phyloP scores from a whole-genome alignment of 2,329 filamentous ascomycete species.

The Chaetothyriales sp. region DNA sequence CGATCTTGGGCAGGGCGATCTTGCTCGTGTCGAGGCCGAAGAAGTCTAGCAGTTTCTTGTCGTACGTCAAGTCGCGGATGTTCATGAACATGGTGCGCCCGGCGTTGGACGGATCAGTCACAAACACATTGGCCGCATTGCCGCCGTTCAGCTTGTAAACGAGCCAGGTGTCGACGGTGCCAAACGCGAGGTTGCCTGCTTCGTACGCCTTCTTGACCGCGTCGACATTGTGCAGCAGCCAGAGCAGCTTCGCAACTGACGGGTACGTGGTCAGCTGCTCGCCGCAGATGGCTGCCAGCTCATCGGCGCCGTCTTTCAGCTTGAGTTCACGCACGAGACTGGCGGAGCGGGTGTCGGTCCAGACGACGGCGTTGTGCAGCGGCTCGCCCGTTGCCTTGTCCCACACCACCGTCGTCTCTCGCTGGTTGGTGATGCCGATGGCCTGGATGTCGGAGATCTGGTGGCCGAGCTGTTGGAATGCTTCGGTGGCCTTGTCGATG shows the following conservation, averaged over 20 bases:
- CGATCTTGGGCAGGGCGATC: conserved; percentile 57
- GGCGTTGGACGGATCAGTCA: conserved; percentile 67
- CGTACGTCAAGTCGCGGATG: conserved; percentile 57
- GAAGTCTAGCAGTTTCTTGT: conserved; percentile 55
- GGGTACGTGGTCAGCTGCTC: conserved; percentile 68
- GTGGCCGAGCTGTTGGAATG: conserved; percentile 51
- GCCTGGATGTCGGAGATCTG: conserved; percentile 50
- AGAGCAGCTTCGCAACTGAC: conserved; percentile 61
- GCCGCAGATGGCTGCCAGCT: conserved; percentile 52
- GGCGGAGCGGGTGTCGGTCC: conserved; percentile 64
- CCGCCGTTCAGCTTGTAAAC: conserved; percentile 60
- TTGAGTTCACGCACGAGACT: conserved; percentile 60
- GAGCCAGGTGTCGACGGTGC: conserved; percentile 69
- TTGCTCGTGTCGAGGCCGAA: conserved; percentile 53
- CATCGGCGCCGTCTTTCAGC: conserved; percentile 45
- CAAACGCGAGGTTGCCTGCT: conserved; percentile 55
- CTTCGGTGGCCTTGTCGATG: conserved; percentile 52
- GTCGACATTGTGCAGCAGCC: conserved; percentile 55
- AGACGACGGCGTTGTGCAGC: conserved; percentile 63
- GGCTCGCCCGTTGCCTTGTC: conserved; percentile 59
- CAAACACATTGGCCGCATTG: conserved; percentile 42
- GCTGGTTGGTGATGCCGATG: conserved; percentile 68
- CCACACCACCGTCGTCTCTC: conserved; percentile 69
- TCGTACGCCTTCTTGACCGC: conserved; percentile 56
- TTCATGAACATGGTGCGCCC: conserved; percentile 80